phyloP scores from a whole-genome alignment of 2,329 filamentous ascomycete genomes.

The Reticulascus tulasneorum region DNA sequence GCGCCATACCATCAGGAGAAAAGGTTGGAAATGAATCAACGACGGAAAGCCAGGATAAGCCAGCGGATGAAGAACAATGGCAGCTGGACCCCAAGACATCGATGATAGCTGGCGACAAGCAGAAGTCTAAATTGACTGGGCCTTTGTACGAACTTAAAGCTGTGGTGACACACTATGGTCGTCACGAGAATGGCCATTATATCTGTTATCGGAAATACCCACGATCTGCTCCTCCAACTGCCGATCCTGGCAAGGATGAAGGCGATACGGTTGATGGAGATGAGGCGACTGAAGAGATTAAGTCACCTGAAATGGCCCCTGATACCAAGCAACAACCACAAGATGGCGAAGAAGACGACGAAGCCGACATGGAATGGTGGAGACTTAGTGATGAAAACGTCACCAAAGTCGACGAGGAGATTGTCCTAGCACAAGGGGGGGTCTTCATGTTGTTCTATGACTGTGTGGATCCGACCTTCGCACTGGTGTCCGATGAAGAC shows the following conservation, averaged over 20 bases:
- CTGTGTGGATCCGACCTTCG: constrained; percentile 51
- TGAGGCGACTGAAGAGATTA: constrained; percentile 17
- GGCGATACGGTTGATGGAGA: constrained; percentile 17
- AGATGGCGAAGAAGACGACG: constrained; percentile 12
- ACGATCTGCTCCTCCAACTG: constrained; percentile 15
- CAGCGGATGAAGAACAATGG: constrained; percentile 60
- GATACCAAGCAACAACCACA: background rate
- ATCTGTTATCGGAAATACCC: constrained; percentile 80
- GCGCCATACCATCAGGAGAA: no score
- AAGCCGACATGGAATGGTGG: constrained; percentile 68
- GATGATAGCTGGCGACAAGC: constrained; percentile 62
- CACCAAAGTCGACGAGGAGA: constrained; percentile 65
- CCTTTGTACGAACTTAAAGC: constrained; percentile 74
- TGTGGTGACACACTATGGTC: constrained; percentile 82
- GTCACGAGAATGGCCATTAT: constrained; percentile 95
- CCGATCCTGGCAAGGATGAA: constrained; percentile 22
- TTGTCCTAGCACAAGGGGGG: constrained; percentile 70
- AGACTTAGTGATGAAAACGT: constrained; percentile 87
- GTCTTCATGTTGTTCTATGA: constrained; percentile 99
- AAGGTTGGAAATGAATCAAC: constrained; percentile 13
- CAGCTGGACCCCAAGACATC: constrained; percentile 62
- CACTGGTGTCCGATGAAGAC: constrained; percentile 32
- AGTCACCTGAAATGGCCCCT: constrained; percentile 3
- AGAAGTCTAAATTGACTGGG: constrained; percentile 48
- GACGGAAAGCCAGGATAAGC: constrained; percentile 12